These are phyloP conservation scores for Saitozyma sp. DNA, from an alignment of 768 basidiomycete genomes.

Conservation along the genomic window DNA sequence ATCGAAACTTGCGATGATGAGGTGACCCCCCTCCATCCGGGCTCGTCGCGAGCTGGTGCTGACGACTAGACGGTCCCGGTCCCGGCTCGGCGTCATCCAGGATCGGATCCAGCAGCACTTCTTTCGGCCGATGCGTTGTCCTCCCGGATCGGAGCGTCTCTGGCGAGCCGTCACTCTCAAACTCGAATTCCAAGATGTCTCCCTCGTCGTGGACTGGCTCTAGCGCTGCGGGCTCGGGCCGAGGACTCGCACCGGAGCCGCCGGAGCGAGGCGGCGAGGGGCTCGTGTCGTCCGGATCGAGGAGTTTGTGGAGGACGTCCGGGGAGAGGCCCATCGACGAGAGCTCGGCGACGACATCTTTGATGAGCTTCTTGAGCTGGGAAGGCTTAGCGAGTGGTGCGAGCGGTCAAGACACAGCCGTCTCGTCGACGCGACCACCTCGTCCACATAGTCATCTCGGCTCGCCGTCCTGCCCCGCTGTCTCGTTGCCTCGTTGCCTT, in stretches of 20 bases:
- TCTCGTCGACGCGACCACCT: too few species aligned
- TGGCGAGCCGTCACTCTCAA: constrained; percentile 32
- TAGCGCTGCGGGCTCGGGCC: background rate
- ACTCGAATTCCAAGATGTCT: constrained; percentile 49
- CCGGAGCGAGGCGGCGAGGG: background rate
- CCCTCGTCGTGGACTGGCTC: constrained; percentile 13
- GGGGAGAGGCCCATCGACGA: constrained; percentile 64
- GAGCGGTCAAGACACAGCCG: too few species aligned
- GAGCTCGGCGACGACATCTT: constrained; percentile 76
- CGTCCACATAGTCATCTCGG: too few species aligned
- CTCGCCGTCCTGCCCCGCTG: too few species aligned
- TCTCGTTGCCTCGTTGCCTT: too few species aligned
- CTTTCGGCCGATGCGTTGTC: constrained; percentile 9
- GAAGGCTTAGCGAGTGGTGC: background rate
- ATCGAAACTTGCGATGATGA: constrained; percentile 34
- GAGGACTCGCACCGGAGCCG: background rate
- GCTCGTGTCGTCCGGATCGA: constrained; percentile 45
- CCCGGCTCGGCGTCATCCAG: constrained; percentile 5
- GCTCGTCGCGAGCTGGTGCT: background rate
- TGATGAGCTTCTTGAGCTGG: constrained; percentile 87
- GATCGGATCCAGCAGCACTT: constrained; percentile 30
- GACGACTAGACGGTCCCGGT: constrained; percentile 13
- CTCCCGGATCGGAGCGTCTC: constrained; percentile 1
- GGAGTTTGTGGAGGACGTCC: constrained; percentile 54
- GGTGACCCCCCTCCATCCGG: too few species aligned